Base-by-base conservation (phyloP, 305 asterid species). In the Solanum hybrid region DNA sequence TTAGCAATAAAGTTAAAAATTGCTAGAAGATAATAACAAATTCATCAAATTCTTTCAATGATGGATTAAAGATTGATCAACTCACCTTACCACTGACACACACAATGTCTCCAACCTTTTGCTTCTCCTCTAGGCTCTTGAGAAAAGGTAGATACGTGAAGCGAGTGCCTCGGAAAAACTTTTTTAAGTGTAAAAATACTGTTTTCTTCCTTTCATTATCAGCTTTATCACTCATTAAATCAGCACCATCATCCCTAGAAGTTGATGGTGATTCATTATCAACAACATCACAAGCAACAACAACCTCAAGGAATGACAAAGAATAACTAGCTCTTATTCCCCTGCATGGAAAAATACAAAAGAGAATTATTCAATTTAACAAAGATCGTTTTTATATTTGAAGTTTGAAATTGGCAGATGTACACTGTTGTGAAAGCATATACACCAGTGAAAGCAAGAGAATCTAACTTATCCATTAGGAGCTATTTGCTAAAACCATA, bases 31-130 rank as follows among this genome's bases (percentile, higher is more conserved):
- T 71, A 29, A 33, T 1, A 77, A 31, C 6, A 88, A 75, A 46
- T 46, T 28, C n/a, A n/a, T 46, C 69, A 73, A 71, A 73, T 87
- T 67, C 51, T 37, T 76, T 37, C 61, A 76, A n/a, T 36, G 74
- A 42, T 51, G 24, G 77, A 40, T 33, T n/a, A 40, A 36, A 46
- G 36, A 31, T 76, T 42, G 75, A 26, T n/a, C 86, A 91, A 87
- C 95, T 90, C 89, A 96, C 99, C 99, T 97, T 97, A 92, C 99
- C 99, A 93, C 98, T 96, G 91, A 97, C 96, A 86, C 99, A 96
- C 69, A 96, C 98, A 78, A 93, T 82, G 92, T 97, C 98, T 89
- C 98, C 99, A 90, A 93, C 97, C 91, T 85, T 95, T 92, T 97
- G 93, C 95, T 96, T 97, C 90, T 91, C 99, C 93, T 95, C 95